These are phyloP conservation scores for Forsythia suspensa DNA, from an alignment of 257 asterid species.

Conservation along the genomic window DNA sequence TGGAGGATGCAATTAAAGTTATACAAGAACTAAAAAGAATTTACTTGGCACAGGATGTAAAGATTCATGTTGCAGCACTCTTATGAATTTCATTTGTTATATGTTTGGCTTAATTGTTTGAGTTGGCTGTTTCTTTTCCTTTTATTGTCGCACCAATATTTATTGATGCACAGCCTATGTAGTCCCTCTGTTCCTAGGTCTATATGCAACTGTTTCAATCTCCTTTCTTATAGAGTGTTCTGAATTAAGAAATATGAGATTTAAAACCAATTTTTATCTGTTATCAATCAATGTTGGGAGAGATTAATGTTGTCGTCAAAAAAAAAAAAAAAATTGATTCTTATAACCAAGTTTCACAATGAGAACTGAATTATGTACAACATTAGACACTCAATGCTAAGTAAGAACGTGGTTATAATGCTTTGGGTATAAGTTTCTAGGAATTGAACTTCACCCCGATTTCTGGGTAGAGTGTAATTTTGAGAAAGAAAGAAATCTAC, in stretches of 20 bases:
- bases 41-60: background rate
- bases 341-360: too few species aligned
- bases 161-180: background rate
- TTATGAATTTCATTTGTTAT: background rate
- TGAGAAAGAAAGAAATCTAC: conserved; percentile 5
- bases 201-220: background rate
- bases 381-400: too few species aligned
- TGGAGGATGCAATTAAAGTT: background rate
- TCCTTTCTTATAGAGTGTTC: background rate
- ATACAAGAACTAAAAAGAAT: background rate
- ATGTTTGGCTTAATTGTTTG: too few species aligned
- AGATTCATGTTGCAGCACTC: background rate
- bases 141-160: background rate
- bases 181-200: background rate
- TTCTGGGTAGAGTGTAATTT: background rate
- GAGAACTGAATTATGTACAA: too few species aligned
- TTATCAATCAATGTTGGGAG: background rate
- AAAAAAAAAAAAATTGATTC: too few species aligned
- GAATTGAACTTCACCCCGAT: background rate
- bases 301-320: background rate
- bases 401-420: too few species aligned
- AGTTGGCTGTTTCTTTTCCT: background rate
- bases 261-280: background rate
- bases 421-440: background rate
- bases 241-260: background rate